Conservation (phyloP, 805 yeast species). For the Zygotorulaspora danielsina region DNA sequence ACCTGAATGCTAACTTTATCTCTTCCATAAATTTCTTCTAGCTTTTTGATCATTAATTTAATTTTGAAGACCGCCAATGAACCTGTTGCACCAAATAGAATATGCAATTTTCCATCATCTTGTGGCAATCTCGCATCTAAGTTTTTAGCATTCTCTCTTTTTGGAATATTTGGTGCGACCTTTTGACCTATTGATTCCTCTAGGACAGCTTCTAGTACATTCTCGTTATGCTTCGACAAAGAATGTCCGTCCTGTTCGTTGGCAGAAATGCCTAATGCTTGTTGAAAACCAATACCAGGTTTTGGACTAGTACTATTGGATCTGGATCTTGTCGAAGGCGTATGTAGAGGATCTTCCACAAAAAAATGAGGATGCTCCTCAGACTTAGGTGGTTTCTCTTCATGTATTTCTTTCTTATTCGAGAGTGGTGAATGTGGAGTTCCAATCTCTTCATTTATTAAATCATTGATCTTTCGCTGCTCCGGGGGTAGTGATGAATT, state of each 20-base stretch:
- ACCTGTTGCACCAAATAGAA: slow-evolving; percentile 84
- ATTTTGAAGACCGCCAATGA: slow-evolving; percentile 80
- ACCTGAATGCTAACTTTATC: slow-evolving; percentile 78
- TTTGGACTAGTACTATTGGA: slow-evolving; percentile 23
- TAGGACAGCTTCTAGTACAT: slow-evolving; percentile 11
- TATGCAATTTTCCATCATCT: slow-evolving; percentile 86
- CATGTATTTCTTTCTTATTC: background rate
- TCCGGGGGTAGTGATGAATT: slow-evolving; percentile 5
- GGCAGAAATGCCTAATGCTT: slow-evolving; percentile 1
- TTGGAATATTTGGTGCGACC: slow-evolving; percentile 21
- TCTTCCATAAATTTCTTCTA: slow-evolving; percentile 73
- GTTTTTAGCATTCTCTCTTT: slow-evolving; percentile 43
- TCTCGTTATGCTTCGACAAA: slow-evolving; percentile 7
- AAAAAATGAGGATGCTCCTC: slow-evolving; percentile 77
- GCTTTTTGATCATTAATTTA: slow-evolving; percentile 70
- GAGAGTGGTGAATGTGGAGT: background rate
- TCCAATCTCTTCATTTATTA: slow-evolving; percentile 8
- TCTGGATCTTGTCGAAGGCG: slow-evolving; percentile 24
- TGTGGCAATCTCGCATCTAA: slow-evolving; percentile 63
- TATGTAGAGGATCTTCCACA: slow-evolving; percentile 62
- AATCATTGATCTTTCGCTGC: slow-evolving; percentile 7
- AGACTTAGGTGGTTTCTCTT: slow-evolving; percentile 2
- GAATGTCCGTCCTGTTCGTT: slow-evolving; percentile 11
- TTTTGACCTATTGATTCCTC: slow-evolving; percentile 14
- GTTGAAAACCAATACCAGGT: slow-evolving; percentile 14